Evolutionary conservation across 129 eudicot species (phyloP).

Genomic region (Sambucus nigra): DNA sequence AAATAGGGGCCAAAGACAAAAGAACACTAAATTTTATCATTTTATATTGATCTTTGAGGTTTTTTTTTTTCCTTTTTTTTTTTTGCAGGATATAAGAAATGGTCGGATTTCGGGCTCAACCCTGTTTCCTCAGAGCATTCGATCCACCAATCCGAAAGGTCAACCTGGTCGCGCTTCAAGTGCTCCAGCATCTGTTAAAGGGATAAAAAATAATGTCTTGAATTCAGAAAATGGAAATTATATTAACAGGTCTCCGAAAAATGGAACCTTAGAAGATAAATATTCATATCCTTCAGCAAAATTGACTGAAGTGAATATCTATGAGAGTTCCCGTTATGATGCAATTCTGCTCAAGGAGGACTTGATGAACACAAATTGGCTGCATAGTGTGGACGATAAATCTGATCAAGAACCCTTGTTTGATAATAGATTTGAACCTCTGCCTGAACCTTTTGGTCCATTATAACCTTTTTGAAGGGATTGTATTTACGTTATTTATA

Average conservation of each 20-base stretch:
- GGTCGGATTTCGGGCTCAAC: slow-evolving; percentile 66
- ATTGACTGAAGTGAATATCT: slow-evolving; percentile 51
- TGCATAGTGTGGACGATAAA: slow-evolving; percentile 75
- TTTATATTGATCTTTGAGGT: neutral
- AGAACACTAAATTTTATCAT: neutral
- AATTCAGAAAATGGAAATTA: slow-evolving; percentile 37
- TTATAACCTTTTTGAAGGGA: slow-evolving; percentile 27
- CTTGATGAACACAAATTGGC: slow-evolving; percentile 85
- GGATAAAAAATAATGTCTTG: slow-evolving; percentile 29
- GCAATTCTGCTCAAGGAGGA: slow-evolving; percentile 83
- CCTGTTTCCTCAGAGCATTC: slow-evolving; percentile 81
- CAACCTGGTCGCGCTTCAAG: slow-evolving; percentile 28
- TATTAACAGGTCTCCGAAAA: slow-evolving; percentile 35
- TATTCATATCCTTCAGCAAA: slow-evolving; percentile 42
- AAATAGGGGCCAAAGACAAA: no score
- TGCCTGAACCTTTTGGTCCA: slow-evolving; percentile 91
- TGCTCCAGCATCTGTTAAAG: slow-evolving; percentile 36
- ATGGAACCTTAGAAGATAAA: slow-evolving; percentile 47
- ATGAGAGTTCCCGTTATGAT: slow-evolving; percentile 85
- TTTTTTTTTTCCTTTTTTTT: neutral
- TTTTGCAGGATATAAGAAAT: slow-evolving; percentile 58
- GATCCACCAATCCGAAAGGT: slow-evolving; percentile 43
- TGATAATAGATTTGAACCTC: slow-evolving; percentile 72
- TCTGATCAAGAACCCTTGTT: slow-evolving; percentile 64
- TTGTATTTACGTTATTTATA: neutral